Evolutionary conservation across 1,139 yeast species (phyloP).

Genomic region (Kodamaea suecica): DNA sequence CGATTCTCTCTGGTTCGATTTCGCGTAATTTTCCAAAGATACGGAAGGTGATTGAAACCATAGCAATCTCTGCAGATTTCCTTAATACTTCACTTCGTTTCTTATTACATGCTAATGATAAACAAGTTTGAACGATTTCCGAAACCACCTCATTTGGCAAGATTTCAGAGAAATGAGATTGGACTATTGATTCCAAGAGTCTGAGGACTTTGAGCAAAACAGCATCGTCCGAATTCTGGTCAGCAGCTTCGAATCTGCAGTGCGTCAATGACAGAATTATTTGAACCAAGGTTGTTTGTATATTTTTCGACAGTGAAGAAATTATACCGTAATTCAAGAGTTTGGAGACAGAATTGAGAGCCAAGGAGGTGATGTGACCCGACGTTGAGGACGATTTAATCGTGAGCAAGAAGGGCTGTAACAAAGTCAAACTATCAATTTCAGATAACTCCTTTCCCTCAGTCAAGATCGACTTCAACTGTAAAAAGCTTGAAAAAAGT

Average conservation of each 20-base stretch:
- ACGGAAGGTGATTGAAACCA: constrained; percentile 64
- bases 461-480: constrained; percentile 66
- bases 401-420: constrained; percentile 86
- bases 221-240: constrained; percentile 89
- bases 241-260: constrained; percentile 94
- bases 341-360: constrained; percentile 73
- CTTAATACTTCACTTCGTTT: constrained; percentile 87
- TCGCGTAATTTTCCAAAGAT: constrained; percentile 61
- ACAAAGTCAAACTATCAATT: constrained; percentile 68
- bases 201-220: constrained; percentile 80
- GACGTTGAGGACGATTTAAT: constrained; percentile 83
- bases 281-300: constrained; percentile 53
- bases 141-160: constrained; percentile 81
- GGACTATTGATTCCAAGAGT: constrained; percentile 65
- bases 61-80: constrained; percentile 84
- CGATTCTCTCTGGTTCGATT: constrained; percentile 51
- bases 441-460: constrained; percentile 52
- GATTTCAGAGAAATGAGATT: constrained; percentile 59
- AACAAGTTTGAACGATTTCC: constrained; percentile 87
- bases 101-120: constrained; percentile 90
- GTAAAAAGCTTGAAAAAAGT: constrained; percentile 76
- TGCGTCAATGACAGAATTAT: constrained; percentile 80
- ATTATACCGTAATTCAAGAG: constrained; percentile 63
- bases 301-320: constrained; percentile 40
- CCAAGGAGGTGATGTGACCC: constrained; percentile 80